Evolutionary conservation across 306 rosid genomes (phyloP).

Genomic region (Cercis canadensis): DNA sequence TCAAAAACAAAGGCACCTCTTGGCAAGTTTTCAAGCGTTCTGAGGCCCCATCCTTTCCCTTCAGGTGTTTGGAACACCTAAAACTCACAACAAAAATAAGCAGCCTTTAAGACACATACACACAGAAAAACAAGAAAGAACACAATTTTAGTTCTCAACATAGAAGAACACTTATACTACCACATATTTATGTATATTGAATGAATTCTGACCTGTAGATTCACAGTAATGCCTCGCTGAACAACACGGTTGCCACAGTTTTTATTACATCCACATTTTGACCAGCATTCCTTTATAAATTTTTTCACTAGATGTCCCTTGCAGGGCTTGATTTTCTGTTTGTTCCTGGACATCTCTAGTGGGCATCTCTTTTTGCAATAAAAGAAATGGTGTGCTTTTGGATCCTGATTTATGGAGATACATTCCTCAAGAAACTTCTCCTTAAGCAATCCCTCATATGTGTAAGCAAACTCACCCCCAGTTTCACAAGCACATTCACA

Average conservation of each 20-base stretch:
- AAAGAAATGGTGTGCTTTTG: constrained; percentile 4
- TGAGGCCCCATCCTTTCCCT: constrained; percentile 48
- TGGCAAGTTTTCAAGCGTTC: constrained; percentile 35
- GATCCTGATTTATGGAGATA: constrained; percentile 5
- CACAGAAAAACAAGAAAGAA: not conserved
- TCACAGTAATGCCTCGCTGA: constrained; percentile 33
- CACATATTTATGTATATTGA: not conserved
- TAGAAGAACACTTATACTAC: too few relatives aligned
- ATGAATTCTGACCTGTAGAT: constrained; percentile 36
- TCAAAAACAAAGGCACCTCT: constrained; percentile 45
- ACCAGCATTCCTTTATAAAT: constrained; percentile 42
- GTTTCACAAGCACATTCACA: constrained; percentile 32
- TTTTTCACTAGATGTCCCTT: constrained; percentile 16
- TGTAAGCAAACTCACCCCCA: constrained; percentile 37
- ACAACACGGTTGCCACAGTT: constrained; percentile 38
- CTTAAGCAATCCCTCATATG: constrained; percentile 26
- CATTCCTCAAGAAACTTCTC: constrained; percentile 30
- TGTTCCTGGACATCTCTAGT: constrained; percentile 1
- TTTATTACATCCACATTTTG: constrained; percentile 33
- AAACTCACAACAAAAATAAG: not conserved
- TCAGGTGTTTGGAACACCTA: constrained; percentile 39
- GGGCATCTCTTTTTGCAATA: constrained; percentile 19
- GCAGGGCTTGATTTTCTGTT: not conserved
- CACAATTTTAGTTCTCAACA: not conserved
- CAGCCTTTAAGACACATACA: not conserved